Conservation (phyloP, 441 rosid species). For the Aquilaria agallochum region DNA sequence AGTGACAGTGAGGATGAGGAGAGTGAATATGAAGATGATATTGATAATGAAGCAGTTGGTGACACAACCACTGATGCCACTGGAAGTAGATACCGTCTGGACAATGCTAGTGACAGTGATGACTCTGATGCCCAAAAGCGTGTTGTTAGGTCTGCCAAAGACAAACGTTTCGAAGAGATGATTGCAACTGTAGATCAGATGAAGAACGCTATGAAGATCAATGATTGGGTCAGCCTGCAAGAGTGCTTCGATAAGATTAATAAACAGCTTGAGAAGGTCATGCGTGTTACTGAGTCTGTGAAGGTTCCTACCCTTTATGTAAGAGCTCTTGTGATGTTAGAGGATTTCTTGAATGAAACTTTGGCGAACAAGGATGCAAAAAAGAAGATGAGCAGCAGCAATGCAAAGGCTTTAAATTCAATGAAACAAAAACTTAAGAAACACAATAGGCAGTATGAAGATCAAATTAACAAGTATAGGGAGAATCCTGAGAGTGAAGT, state of each 20-base stretch:
- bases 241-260: constrained; percentile 71
- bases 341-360: constrained; percentile 62
- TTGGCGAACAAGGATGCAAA: constrained; percentile 71
- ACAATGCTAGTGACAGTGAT: constrained; percentile 51
- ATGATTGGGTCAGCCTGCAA: constrained; percentile 73
- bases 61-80: constrained; percentile 23
- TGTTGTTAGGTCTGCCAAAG: constrained; percentile 62
- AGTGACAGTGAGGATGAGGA: constrained; percentile 58
- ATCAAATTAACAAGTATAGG: constrained; percentile 43
- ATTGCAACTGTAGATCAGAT: constrained; percentile 55
- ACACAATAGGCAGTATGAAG: constrained; percentile 64
- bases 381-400: constrained; percentile 76
- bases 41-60: constrained; percentile 25
- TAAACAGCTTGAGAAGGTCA: constrained; percentile 75
- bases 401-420: constrained; percentile 67
- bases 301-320: constrained; percentile 48
- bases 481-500: constrained; percentile 59
- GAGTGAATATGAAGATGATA: constrained; percentile 45
- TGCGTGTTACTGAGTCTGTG: constrained; percentile 51
- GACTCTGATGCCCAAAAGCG: constrained; percentile 57
- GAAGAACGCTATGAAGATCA: constrained; percentile 74
- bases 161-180: constrained; percentile 68
- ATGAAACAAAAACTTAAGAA: constrained; percentile 71
- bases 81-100: constrained; percentile 43
- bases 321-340: constrained; percentile 65